Percentiles rank a stretch among this genome's conserved stretches.
Conservation (phyloP, 805 yeast species). For the Pichia nanzhaoensis region DNA sequence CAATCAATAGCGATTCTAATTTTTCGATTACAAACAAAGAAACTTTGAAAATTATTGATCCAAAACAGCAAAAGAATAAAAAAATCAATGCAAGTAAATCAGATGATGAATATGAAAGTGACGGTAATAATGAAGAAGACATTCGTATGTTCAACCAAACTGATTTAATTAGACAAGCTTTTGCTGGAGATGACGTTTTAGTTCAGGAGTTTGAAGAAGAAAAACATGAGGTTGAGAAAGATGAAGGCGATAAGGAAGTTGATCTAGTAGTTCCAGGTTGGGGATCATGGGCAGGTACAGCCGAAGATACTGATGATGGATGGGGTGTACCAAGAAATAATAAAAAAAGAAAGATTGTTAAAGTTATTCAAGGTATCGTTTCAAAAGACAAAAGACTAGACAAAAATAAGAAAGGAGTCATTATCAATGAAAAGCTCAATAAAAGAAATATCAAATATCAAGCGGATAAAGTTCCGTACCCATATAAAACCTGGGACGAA, state of each 20-base stretch:
- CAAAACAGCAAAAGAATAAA: conserved; percentile 21
- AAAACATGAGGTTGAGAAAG: conserved; percentile 55
- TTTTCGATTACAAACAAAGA: conserved; percentile 42
- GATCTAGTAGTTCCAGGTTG: conserved; percentile 92
- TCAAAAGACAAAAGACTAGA: conserved; percentile 70
- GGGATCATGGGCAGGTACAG: conserved; percentile 93
- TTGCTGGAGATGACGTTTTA: conserved; percentile 95
- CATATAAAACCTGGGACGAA: conserved; percentile 88
- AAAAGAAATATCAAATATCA: conserved; percentile 82
- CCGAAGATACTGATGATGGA: conserved; percentile 19
- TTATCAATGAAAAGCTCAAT: conserved; percentile 80
- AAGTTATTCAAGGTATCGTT: conserved; percentile 72
- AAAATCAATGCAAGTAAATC: conserved; percentile 8
- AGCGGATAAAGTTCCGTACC: conserved; percentile 89
- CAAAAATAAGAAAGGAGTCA: conserved; percentile 68
- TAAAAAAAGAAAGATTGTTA: conserved; percentile 56
- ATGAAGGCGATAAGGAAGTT: conserved; percentile 76
- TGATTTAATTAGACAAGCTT: conserved; percentile 81
- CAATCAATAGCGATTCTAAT: conserved; percentile 31
- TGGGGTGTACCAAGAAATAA: conserved; percentile 28
- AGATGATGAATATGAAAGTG: conserved; percentile 36
- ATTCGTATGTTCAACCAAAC: conserved; percentile 64
- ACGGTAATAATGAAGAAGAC: conserved; percentile 38
- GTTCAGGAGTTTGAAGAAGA: conserved; percentile 65
- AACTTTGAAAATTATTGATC: conserved; percentile 49